Evolutionary conservation across 441 rosid species (phyloP), one percentile per base, ranked within the genome.

Genomic region (Daphne laureola): DNA sequence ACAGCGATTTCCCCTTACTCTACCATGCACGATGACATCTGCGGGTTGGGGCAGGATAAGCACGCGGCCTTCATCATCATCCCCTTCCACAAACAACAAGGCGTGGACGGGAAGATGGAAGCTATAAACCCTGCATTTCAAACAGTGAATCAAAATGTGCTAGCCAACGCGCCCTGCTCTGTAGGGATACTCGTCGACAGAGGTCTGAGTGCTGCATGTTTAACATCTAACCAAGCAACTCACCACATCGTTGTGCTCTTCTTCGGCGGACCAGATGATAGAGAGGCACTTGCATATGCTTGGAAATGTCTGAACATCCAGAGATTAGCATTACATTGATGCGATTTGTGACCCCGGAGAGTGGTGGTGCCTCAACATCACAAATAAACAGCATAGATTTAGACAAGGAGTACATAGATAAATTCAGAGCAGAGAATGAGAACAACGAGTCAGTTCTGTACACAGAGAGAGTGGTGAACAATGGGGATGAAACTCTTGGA

Each of bases 11-110:
- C 99, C 0, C 87, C 98, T 18, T 84, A 79, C 60, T 73, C 86
- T n/a, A 84, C 90, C 12, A 86, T 87, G 96, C 96, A 87, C 8
- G 98, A 81, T 52, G 97, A 94, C 52, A 79, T 93, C 18, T 75
- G 91, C 62, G 78, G 64, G 64, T 54, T 94, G 49, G 93, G 94
- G 3, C 98, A 90, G 67, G 99, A 87, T 53, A 90, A 90, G 65
- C 76, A 81, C 2, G 86, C 79, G 2, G 77, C 94, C 4, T 65
- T 90, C 25, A 64, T 90, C 18, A 75, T 90, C 69, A 64, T 90
- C 55, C 98, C 98, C 13, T 90, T 87, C 75, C 98, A 86, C 64
- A 87, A 86, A 66, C 94, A 81, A 17, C 87, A 73, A 54, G 82
- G 90, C 0, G 96, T 75, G 0, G 91, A 86, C 55, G 98, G 94